phyloP scores from a whole-genome alignment of 805 yeast genomes.

The Yamadazyma endophytica region DNA sequence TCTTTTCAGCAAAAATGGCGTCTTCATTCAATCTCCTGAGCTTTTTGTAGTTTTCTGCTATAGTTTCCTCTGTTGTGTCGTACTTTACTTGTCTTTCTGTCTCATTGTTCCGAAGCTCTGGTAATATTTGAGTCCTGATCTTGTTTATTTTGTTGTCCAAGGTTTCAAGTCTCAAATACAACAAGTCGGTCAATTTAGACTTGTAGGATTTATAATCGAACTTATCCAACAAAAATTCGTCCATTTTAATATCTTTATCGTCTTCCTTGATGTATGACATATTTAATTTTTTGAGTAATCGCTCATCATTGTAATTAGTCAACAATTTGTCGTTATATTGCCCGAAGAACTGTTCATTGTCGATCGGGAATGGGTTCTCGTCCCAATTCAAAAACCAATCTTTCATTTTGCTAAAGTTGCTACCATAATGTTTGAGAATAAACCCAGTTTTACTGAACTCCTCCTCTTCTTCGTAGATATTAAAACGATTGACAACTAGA shows the following conservation, averaged over 20 bases:
- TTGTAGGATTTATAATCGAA: constrained; percentile 26
- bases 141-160: constrained; percentile 13
- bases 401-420: constrained; percentile 18
- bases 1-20: constrained; percentile 28
- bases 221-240: constrained; percentile 8
- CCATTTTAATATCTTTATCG: constrained; percentile 1
- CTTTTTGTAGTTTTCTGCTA: constrained; percentile 27
- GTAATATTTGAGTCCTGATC: constrained; percentile 14
- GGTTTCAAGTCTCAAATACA: constrained; percentile 18
- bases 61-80: constrained; percentile 30
- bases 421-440: constrained; percentile 23
- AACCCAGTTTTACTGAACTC: constrained; percentile 13
- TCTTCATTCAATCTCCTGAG: constrained; percentile 33
- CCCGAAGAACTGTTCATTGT: constrained; percentile 13
- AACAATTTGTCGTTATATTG: constrained; percentile 17
- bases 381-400: constrained; percentile 26
- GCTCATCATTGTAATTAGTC: constrained; percentile 18
- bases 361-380: constrained; percentile 10
- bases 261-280: constrained; percentile 11
- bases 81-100: constrained; percentile 26
- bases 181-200: constrained; percentile 22
- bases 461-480: constrained; percentile 12
- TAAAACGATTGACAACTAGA: constrained; percentile 25
- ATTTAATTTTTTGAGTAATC: constrained; percentile 17
- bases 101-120: constrained; percentile 20